These are phyloP conservation scores for Codiaeum variegatum DNA, from an alignment of 441 rosid genomes.

Conservation along the genomic window DNA sequence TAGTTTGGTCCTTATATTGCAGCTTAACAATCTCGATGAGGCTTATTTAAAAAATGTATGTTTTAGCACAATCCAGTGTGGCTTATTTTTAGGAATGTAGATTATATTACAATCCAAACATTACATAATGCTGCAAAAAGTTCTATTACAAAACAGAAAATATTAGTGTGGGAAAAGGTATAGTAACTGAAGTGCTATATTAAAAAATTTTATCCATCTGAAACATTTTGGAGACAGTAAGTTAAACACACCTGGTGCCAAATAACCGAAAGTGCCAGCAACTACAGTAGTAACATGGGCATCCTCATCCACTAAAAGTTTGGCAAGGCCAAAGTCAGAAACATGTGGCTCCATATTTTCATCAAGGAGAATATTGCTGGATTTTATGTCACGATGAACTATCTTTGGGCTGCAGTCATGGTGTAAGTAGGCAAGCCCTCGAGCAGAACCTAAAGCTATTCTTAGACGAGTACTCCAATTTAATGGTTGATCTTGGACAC, in stretches of 20 bases:
- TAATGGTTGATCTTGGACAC: constrained; percentile 34
- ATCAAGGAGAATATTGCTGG: constrained; percentile 86
- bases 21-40: no score
- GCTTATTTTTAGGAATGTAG: no score
- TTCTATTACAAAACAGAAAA: background rate
- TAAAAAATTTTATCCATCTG: background rate
- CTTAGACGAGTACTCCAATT: constrained; percentile 69
- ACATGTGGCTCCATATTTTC: constrained; percentile 88
- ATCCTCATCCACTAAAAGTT: constrained; percentile 93
- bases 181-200: background rate
- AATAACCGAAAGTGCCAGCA: constrained; percentile 94
- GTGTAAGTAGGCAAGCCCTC: constrained; percentile 83
- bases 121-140: background rate
- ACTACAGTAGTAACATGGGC: constrained; percentile 92
- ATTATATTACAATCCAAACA: background rate
- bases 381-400: constrained; percentile 81
- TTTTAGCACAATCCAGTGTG: background rate
- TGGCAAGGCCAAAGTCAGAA: constrained; percentile 92
- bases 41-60: background rate
- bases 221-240: background rate
- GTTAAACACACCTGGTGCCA: constrained; percentile 67
- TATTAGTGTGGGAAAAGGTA: background rate
- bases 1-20: no score
- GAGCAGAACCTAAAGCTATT: constrained; percentile 77
- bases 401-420: constrained; percentile 90